Conservation (phyloP, 257 asterid genomes). For the Echites panduratus region DNA sequence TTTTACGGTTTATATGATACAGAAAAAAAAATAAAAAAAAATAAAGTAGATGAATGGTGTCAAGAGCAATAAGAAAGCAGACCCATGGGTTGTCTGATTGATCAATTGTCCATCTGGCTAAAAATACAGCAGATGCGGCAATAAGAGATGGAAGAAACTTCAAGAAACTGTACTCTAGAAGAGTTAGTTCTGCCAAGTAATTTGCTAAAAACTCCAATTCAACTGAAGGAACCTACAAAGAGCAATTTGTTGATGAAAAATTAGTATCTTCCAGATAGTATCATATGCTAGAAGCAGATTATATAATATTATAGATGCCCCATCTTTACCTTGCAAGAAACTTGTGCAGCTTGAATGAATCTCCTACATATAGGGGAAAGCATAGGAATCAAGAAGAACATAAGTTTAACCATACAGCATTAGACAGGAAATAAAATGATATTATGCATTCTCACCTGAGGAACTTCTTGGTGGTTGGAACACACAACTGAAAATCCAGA, state of each 20-base stretch:
- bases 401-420: conserved; percentile 9
- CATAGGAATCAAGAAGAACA: conserved; percentile 12
- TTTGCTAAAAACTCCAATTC: conserved; percentile 92
- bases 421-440: neutral
- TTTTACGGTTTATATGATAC: conserved; percentile 6
- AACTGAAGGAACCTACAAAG: conserved; percentile 76
- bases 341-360: conserved; percentile 96
- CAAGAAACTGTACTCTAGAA: conserved; percentile 70
- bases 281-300: conserved; percentile 6
- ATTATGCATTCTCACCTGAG: conserved; percentile 56
- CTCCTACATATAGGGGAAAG: conserved; percentile 49
- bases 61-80: conserved; percentile 24
- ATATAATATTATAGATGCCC: conserved; percentile 3
- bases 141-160: conserved; percentile 77
- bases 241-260: conserved; percentile 13
- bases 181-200: conserved; percentile 82
- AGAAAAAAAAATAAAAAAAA: too few species aligned
- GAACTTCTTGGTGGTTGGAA: conserved; percentile 88
- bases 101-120: conserved; percentile 96
- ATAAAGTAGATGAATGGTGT: neutral
- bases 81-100: conserved; percentile 98
- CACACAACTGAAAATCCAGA: conserved; percentile 67
- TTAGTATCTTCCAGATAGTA: conserved; percentile 12
- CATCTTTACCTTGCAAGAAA: conserved; percentile 56
- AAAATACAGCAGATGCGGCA: conserved; percentile 92